Conservation (phyloP, 345 rosid species). For the sweet orange (Citrus sinensis) region DNA sequence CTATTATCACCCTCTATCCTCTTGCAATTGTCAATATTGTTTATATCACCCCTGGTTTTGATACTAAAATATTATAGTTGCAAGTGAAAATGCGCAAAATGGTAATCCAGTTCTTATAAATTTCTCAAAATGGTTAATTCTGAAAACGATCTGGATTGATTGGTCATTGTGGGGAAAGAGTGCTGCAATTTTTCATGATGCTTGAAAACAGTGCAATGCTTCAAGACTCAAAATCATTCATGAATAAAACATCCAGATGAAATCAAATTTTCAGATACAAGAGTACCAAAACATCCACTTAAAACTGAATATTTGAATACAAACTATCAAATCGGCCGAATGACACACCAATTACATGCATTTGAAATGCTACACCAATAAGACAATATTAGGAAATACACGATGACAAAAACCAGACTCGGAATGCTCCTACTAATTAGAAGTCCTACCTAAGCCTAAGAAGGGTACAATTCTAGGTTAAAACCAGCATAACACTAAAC, state of each 20-base stretch:
- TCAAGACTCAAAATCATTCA: neutral
- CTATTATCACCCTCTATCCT: neutral
- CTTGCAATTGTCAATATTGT: neutral
- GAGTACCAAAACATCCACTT: conserved; percentile 10
- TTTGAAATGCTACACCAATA: conserved; percentile 18
- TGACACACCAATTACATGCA: conserved; percentile 24
- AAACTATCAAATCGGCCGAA: conserved; percentile 18
- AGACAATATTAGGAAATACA: conserved; percentile 19
- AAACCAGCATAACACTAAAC: conserved; percentile 20
- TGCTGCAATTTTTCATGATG: neutral
- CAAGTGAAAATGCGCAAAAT: neutral
- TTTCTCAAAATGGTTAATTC: neutral
- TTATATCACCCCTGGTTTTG: too few relatives aligned
- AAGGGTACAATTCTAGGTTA: conserved; percentile 19
- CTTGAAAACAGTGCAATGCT: neutral
- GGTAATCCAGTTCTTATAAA: neutral
- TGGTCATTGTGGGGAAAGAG: neutral
- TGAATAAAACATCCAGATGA: conserved; percentile 12
- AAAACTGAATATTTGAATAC: conserved; percentile 1
- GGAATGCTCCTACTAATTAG: conserved; percentile 18
- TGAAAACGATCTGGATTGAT: neutral
- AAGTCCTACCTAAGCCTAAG: conserved; percentile 31
- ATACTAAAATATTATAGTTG: too few relatives aligned
- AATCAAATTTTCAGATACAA: conserved; percentile 15
- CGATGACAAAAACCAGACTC: conserved; percentile 11